Evolutionary conservation across 1,139 yeast species (phyloP), one percentile per base, ranked within the genome.

Genomic region (Hanseniaspora uvarum): DNA sequence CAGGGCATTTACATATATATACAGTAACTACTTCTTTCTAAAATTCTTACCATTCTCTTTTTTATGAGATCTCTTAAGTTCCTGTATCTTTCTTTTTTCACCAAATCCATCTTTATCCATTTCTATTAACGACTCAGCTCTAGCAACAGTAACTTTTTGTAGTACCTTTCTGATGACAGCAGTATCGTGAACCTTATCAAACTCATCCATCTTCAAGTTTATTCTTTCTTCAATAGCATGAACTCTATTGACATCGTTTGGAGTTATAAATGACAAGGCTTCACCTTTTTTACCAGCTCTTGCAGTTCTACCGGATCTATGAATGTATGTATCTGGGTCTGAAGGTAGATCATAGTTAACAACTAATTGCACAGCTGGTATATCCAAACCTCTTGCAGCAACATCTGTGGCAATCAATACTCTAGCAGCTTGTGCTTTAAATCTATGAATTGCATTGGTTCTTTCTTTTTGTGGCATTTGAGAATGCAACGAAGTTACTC

Each of bases 231-330:
- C 99, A 55, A 92, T 92, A 8, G 92, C 82, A 59, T 86, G 78
- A 11, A 92, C 77, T 62, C 97, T 76, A 28, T 75, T 77, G 18
- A 92, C 83, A 63, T 92, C 98, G 57, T 83, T 80, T 62, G 89
- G 96, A 0, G 95, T 79, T 5, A 92, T 83, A 57, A 92, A 75
- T 14, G 94, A 79, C 3, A 83, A 67, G 19, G 83, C 72, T 59
- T 76, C 81, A 65, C 92, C 92, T 54, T 73, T 72, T 62, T 94
- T 76, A 5, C 97, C 97, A 4, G 98, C 98, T 76, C 99, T 85
- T n/a, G 98, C 99, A 19, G 98, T 92, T 80, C 99, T 87, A 76
- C 99, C 99, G n/a, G 89, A 95, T 67, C 99, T 76, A 70, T 92
- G 99, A 56, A 92, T 86, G 63, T 85, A 94, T 66, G 89, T 96